These are phyloP conservation scores for Aspergillus bridgeri DNA, from an alignment of 495 filamentous ascomycete species.

Conservation along the genomic window DNA sequence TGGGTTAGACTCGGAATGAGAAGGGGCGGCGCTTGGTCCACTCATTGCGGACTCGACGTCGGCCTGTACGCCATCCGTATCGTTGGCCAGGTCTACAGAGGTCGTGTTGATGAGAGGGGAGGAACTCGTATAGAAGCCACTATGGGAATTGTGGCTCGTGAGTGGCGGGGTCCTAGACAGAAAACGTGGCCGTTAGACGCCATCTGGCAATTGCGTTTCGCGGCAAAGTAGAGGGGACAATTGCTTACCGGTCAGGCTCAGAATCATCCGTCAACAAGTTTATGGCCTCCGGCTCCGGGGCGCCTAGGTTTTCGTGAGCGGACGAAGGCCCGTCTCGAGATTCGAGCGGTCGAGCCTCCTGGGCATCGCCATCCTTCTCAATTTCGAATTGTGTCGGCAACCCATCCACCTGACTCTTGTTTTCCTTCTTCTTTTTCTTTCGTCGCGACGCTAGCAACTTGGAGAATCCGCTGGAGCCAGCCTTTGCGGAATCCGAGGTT, in stretches of 20 bases:
- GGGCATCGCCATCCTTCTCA: conserved; percentile 21
- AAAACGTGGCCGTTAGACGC: neutral
- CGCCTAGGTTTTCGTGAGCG: conserved; percentile 19
- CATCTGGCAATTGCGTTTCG: neutral
- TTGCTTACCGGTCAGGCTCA: conserved; percentile 64
- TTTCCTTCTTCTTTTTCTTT: conserved; percentile 38
- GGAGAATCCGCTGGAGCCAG: conserved; percentile 45
- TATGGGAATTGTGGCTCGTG: conserved; percentile 70
- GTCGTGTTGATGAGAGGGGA: conserved; percentile 71
- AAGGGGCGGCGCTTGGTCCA: conserved; percentile 22
- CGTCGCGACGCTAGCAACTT: conserved; percentile 51
- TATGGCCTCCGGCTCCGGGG: conserved; percentile 34
- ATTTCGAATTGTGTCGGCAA: conserved; percentile 17
- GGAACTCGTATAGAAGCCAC: conserved; percentile 76
- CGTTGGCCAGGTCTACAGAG: conserved; percentile 33
- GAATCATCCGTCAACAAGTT: conserved; percentile 68
- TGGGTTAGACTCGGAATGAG: conserved; percentile 23
- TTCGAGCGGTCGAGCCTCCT: conserved; percentile 24
- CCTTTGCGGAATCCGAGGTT: conserved; percentile 32
- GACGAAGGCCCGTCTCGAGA: conserved; percentile 25
- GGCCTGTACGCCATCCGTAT: conserved; percentile 20
- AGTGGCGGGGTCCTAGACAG: conserved; percentile 55
- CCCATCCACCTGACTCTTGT: conserved; percentile 30
- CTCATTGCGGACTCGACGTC: conserved; percentile 33
- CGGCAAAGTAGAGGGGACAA: too few relatives aligned